phyloP scores from a whole-genome alignment of 2,329 filamentous ascomycete genomes.

The Penicillium janthinellum region DNA sequence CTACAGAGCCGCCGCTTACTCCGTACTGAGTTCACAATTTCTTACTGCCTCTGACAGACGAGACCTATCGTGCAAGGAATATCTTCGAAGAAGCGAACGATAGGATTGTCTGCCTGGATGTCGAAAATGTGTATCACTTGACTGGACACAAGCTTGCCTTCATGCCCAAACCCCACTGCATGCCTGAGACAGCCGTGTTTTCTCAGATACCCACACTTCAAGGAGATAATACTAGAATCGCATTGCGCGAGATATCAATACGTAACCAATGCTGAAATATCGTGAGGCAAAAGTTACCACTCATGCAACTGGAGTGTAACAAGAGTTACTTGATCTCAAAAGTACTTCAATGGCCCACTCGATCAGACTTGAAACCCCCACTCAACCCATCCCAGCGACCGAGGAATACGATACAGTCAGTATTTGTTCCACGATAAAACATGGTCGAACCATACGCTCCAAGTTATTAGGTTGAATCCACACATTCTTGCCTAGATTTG shows the following conservation, averaged over 20 bases:
- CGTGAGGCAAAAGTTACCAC: conserved; percentile 45
- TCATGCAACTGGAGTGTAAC: conserved; percentile 74
- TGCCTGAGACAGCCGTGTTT: too few species aligned
- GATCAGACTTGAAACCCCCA: conserved; percentile 50
- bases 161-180: background rate
- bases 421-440: background rate
- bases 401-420: conserved; percentile 38
- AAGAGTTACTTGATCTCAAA: conserved; percentile 51
- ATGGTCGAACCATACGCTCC: background rate
- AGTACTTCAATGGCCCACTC: conserved; percentile 56
- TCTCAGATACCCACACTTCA: too few species aligned
- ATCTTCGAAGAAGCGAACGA: background rate
- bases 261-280: background rate
- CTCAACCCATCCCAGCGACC: conserved; percentile 44
- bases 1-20: conserved; percentile 24
- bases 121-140: background rate
- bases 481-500: background rate
- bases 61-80: background rate
- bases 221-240: background rate
- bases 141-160: background rate
- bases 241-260: background rate
- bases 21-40: background rate
- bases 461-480: conserved; percentile 12
- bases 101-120: background rate
- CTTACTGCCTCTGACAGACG: background rate